Evolutionary conservation across 768 basidiomycete genomes (phyloP).

Genomic region (Hemileccinum impolitum): DNA sequence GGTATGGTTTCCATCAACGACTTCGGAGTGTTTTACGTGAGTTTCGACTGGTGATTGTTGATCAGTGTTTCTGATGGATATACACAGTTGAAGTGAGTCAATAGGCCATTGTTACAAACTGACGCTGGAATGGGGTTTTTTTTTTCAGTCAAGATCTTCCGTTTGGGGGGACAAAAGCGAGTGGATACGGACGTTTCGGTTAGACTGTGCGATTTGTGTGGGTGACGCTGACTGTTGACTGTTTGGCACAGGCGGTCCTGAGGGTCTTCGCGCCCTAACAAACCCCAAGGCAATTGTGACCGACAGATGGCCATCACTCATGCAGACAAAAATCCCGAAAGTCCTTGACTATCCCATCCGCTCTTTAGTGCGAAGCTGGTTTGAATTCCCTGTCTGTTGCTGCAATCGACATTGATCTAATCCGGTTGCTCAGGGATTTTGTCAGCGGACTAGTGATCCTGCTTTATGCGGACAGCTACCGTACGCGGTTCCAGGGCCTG

Average conservation of each 20-base stretch:
- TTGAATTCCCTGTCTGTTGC: constrained; percentile 23
- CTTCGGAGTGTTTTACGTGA: constrained; percentile 83
- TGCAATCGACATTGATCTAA: background rate
- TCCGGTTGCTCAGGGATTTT: constrained; percentile 41
- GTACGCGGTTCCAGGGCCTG: constrained; percentile 39
- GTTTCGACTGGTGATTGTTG: constrained; percentile 25
- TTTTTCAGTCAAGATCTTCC: constrained; percentile 78
- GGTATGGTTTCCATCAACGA: constrained; percentile 99
- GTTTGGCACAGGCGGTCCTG: constrained; percentile 67
- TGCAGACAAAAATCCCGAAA: constrained; percentile 84
- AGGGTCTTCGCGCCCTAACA: constrained; percentile 86
- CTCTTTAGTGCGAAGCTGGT: constrained; percentile 75
- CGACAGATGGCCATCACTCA: constrained; percentile 80
- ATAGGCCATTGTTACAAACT: constrained; percentile 6
- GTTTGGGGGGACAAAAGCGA: constrained; percentile 89
- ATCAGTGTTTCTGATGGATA: constrained; percentile 13
- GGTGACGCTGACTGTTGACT: constrained; percentile 6
- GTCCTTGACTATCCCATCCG: constrained; percentile 84
- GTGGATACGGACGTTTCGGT: constrained; percentile 95
- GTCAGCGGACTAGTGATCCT: constrained; percentile 46
- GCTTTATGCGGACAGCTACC: constrained; percentile 49
- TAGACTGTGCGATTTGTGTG: constrained; percentile 18
- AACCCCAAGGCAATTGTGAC: constrained; percentile 84
- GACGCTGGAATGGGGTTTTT: background rate
- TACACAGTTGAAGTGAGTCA: constrained; percentile 61